Base-by-base conservation (phyloP, 2,329 filamentous ascomycete genomes). In the Cephalotrichum gorgonifer region DNA sequence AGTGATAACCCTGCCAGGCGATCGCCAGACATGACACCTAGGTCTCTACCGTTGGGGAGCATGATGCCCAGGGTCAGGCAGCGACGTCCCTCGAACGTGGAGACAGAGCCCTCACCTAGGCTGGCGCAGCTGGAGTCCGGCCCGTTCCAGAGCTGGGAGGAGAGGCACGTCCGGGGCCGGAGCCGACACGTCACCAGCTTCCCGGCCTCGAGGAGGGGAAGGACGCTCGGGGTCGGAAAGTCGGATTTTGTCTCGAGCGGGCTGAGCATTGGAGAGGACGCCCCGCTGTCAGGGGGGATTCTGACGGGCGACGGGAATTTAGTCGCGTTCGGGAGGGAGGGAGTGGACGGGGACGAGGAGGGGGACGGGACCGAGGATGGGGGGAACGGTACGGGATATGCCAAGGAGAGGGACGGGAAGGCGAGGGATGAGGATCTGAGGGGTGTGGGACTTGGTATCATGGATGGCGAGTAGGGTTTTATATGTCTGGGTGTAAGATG, bases 31-130 rank as follows among this genome's bases (percentile, higher is more conserved):
- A 31, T 22, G 39, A 49, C 43, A 17, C 33, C 47, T 8, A 49
- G 50, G 22, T 43, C 38, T 17, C 26, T 46, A 31, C 53, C 50
- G 28, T 38, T 48, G 33, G 56, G 26, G 5, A 35, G 48, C 7
- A 22, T n/a, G 15, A 50, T 50, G 8, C 58, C 60, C 35, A 51
- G 55, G 9, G 58, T 64, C 53, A 43, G 54, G 3, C 54, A 56
- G 44, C 55, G 59, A 20, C 59, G 60, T 3, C 62, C 67, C 2
- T 70, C 68, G 25, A 54, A 69, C n/a, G 64, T 70, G 7, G 65
- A 71, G 51, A 71, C 70, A 2, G 69, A 72, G 51, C 70, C 70
- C 0, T 71, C 67, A 8, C 69, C 70, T 1, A 59, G 61, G 3
- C 55, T 66, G 4, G 43, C 52, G 2, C 54, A 54, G 3, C 62